These are phyloP conservation scores for Senna siamea DNA, from an alignment of 306 rosid species.

Conservation along the genomic window DNA sequence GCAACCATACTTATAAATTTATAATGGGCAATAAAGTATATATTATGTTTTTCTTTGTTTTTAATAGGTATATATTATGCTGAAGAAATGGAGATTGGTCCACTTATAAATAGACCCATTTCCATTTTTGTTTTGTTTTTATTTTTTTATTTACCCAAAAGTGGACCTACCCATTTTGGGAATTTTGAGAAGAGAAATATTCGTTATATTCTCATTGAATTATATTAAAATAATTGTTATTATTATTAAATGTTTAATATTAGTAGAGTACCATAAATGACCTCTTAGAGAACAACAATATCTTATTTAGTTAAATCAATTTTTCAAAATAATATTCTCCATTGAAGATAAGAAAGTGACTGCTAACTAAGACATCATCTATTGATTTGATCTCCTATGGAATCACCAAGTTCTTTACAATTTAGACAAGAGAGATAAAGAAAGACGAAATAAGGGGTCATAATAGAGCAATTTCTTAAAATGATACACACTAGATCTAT, in stretches of 20 bases:
- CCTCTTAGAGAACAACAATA: neutral
- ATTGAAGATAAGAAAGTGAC: constrained; percentile 23
- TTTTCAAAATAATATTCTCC: neutral
- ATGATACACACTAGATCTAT: neutral
- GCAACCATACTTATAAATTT: too few relatives aligned
- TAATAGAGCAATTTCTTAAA: neutral
- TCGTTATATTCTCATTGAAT: too few relatives aligned
- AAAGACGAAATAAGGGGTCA: neutral
- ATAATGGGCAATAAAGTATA: neutral
- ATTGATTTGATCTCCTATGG: neutral
- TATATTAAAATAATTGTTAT: too few relatives aligned
- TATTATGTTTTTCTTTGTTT: too few relatives aligned
- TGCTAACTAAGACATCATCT: neutral
- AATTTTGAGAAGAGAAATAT: neutral
- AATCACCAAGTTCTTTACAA: neutral
- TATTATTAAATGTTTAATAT: too few relatives aligned
- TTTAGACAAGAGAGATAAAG: constrained; percentile 24
- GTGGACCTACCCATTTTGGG: neutral
- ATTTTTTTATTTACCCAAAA: too few relatives aligned
- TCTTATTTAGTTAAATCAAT: constrained; percentile 22
- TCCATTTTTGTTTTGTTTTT: too few relatives aligned
- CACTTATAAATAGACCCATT: too few relatives aligned
- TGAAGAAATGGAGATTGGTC: neutral
- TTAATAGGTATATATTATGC: neutral
- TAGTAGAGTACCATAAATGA: too few relatives aligned